Base-by-base conservation (phyloP, 257 asterid genomes). In the Ilex aquifolium region DNA sequence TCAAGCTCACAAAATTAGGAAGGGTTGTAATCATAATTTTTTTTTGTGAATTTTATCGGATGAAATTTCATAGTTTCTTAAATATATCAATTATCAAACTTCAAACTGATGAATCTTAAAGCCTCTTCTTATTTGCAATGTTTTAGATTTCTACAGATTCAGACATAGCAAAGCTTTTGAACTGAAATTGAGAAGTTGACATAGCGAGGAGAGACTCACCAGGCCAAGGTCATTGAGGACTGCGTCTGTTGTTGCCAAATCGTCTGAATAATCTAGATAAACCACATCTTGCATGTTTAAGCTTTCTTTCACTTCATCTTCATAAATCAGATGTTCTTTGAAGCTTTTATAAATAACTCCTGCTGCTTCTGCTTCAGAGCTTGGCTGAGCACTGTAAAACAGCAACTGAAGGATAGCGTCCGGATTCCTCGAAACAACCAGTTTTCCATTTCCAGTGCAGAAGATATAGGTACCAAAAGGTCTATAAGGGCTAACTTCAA, bases 401-500 rank as follows among this genome's bases (percentile, higher is more conserved):
- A 91, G 55, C 74, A 88, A 0, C 72, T 86, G 98, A 76, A 88
- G 72, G 15, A 88, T 87, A 7, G 95, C 98, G 14, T 91, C 87
- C 17, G 95, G 79, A 32, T 91, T 91, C 30, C 84, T 86, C 62
- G 88, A 49, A 31, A 84, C 80, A 2, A 81, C 75, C 44, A 86
- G 74, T 64, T 77, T 83, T 57, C 96, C 94, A 46, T 73, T 84
- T 58, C 88, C 90, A 0, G 75, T 66, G 67, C 87, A 81, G 71
- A 88, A 84, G 17, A 86, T 60, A 54, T 72, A 82, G 13, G 72
- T 66, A 54, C 96, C 98, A 39, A 79, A 86, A 40, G 98, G 98
- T 74, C 90, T 75, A 49, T 88, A 84, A 46, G 94, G 95, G 65
- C 98, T 91, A 30, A 88, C 90, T 72, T 88, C 86, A 36, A 91